Percentiles rank a stretch among this genome's conserved stretches.
These are phyloP conservation scores for Cladosporium sphaerospermum DNA, from an alignment of 2,329 filamentous ascomycete genomes.

Conservation along the genomic window DNA sequence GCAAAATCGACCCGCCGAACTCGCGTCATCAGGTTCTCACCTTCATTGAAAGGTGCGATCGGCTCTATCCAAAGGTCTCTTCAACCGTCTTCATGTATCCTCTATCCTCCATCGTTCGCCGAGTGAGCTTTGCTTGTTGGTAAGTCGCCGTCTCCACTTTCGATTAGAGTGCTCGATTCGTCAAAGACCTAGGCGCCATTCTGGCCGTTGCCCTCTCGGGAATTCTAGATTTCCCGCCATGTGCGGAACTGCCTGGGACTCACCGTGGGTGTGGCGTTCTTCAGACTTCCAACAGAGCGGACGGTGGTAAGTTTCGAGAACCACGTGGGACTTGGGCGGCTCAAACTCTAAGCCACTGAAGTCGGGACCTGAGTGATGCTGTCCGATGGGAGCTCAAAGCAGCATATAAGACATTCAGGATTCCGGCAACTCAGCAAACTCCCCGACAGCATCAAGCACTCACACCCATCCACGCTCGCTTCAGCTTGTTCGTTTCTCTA, in stretches of 20 bases:
- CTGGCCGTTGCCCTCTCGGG: background rate
- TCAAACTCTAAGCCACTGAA: background rate
- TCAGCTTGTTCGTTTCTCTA: background rate
- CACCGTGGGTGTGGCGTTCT: background rate
- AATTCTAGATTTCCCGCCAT: slow-evolving; percentile 1
- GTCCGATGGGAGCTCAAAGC: background rate
- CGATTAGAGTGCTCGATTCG: background rate
- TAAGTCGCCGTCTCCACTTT: background rate
- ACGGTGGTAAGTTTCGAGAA: slow-evolving; percentile 2
- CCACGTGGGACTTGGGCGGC: slow-evolving; percentile 3
- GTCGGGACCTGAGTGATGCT: background rate
- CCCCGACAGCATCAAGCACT: background rate
- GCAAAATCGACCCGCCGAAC: too few relatives aligned
- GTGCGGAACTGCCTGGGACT: background rate
- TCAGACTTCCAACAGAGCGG: slow-evolving; percentile 1
- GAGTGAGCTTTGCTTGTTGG: background rate
- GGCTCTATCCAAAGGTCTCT: background rate
- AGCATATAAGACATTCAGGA: background rate
- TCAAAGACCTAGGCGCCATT: background rate
- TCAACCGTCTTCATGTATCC: background rate
- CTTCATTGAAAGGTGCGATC: too few relatives aligned
- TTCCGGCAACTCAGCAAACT: background rate
- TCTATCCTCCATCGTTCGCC: background rate
- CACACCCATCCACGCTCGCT: background rate
- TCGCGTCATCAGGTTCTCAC: too few relatives aligned